Percentiles rank a stretch among this genome's conserved stretches.
phyloP scores from a whole-genome alignment of 1,284 basidiomycete genomes.

The Filobasidium uniguttulatum region DNA sequence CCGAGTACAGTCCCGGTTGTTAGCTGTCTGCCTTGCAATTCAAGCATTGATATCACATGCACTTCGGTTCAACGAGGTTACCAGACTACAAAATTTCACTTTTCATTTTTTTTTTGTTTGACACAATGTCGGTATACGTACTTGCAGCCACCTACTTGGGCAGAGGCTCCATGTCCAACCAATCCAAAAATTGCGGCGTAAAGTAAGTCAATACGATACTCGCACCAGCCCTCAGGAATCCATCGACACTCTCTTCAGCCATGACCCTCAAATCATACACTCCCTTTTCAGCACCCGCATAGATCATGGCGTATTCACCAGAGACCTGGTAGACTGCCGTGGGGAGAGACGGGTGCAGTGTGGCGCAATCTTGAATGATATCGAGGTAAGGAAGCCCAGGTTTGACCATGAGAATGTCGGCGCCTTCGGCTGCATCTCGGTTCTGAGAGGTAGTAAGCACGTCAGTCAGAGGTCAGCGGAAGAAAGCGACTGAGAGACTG shows the following conservation, averaged over 20 bases:
- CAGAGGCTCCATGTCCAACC: slow-evolving; percentile 47
- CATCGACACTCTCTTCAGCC: slow-evolving; percentile 85
- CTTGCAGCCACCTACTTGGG: slow-evolving; percentile 6
- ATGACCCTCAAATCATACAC: slow-evolving; percentile 82
- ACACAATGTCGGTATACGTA: too few species aligned
- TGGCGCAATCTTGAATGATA: slow-evolving; percentile 75
- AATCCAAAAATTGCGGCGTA: slow-evolving; percentile 86
- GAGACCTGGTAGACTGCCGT: slow-evolving; percentile 93
- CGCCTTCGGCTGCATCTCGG: slow-evolving; percentile 84
- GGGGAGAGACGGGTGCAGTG: slow-evolving; percentile 71
- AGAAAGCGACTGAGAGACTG: slow-evolving; percentile 30
- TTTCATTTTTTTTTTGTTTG: too few species aligned
- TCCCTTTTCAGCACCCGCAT: slow-evolving; percentile 81
- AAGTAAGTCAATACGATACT: slow-evolving; percentile 88
- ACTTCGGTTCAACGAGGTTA: too few species aligned
- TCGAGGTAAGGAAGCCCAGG: slow-evolving; percentile 93
- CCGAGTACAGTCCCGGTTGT: too few species aligned
- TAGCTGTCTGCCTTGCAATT: too few species aligned
- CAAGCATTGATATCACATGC: too few species aligned
- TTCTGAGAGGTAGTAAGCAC: slow-evolving; percentile 41
- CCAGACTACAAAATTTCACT: too few species aligned
- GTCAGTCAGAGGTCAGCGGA: neutral
- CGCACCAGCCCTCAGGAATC: slow-evolving; percentile 85
- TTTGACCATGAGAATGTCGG: slow-evolving; percentile 99
- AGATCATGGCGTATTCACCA: slow-evolving; percentile 94